Conservation (phyloP, 2,329 filamentous ascomycete genomes). For the Bipolaris victoriae region DNA sequence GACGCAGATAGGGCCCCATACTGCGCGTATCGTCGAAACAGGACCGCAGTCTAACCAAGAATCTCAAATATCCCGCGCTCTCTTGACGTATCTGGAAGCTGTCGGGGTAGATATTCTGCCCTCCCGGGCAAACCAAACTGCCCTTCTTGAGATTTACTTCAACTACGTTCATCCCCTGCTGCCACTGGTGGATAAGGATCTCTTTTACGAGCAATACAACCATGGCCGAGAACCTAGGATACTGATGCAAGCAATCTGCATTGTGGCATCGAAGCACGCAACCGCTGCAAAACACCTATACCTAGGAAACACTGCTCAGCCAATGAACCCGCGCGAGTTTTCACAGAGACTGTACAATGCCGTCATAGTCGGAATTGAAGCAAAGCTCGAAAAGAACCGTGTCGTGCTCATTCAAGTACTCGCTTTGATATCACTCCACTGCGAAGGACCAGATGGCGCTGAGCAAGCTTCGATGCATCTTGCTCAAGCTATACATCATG, state of each 20-base stretch:
- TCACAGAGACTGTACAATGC: slow-evolving; percentile 53
- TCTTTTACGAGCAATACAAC: slow-evolving; percentile 49
- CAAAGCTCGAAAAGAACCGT: slow-evolving; percentile 53
- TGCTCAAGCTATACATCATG: slow-evolving; percentile 57
- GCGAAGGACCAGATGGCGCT: slow-evolving; percentile 55
- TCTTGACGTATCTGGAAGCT: slow-evolving; percentile 47
- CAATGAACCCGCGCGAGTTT: slow-evolving; percentile 52
- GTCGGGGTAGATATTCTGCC: slow-evolving; percentile 45
- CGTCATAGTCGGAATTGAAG: slow-evolving; percentile 50
- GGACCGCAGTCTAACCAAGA: slow-evolving; percentile 41
- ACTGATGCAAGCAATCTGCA: slow-evolving; percentile 54
- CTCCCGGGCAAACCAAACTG: slow-evolving; percentile 44
- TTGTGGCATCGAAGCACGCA: slow-evolving; percentile 57
- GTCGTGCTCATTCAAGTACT: slow-evolving; percentile 56
- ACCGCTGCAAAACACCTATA: slow-evolving; percentile 50
- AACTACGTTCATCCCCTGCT: slow-evolving; percentile 55
- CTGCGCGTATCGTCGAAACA: slow-evolving; percentile 37
- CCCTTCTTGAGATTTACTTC: slow-evolving; percentile 55
- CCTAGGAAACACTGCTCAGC: slow-evolving; percentile 44
- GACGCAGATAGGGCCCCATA: slow-evolving; percentile 31
- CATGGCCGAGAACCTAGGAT: slow-evolving; percentile 48
- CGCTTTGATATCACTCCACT: slow-evolving; percentile 55
- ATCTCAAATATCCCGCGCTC: slow-evolving; percentile 41
- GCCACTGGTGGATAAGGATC: slow-evolving; percentile 53
- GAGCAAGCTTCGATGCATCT: slow-evolving; percentile 56